A percentile compares a stretch with the other conserved stretches of the same genome.
phyloP scores from a whole-genome alignment of 2,329 filamentous ascomycete species.

The Colletotrichum shisoi region DNA sequence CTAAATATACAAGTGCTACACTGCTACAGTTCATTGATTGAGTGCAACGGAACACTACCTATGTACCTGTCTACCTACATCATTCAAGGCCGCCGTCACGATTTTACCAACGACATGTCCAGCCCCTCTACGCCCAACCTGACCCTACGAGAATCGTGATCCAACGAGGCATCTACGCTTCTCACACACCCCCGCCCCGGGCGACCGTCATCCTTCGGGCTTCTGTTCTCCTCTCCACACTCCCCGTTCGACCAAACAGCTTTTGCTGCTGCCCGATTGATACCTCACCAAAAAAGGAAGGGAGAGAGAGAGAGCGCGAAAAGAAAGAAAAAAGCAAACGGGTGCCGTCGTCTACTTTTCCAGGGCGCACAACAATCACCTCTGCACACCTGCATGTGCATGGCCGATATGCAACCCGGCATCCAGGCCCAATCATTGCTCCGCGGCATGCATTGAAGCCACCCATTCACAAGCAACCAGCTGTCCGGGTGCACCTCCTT shows the following conservation, averaged over 20 bases:
- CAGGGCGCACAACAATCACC: constrained; percentile 37
- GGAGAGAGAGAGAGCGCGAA: too few species aligned
- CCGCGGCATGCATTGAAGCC: constrained; percentile 32
- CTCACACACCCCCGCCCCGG: too few species aligned
- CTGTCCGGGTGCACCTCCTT: constrained; percentile 33
- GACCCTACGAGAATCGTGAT: constrained; percentile 9
- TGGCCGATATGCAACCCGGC: constrained; percentile 35
- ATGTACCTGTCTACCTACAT: too few species aligned
- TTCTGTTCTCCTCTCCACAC: constrained; percentile 7
- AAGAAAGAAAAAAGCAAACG: constrained; percentile 22
- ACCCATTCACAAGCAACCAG: constrained; percentile 39
- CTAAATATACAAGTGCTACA: too few species aligned
- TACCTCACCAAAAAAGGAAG: constrained; percentile 27
- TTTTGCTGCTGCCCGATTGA: constrained; percentile 40
- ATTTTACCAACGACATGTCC: not conserved
- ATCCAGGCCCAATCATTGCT: constrained; percentile 39
- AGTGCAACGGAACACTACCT: too few species aligned
- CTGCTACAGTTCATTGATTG: too few species aligned
- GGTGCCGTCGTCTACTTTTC: constrained; percentile 23
- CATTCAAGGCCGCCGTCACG: not conserved
- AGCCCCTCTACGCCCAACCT: not conserved
- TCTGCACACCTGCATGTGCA: constrained; percentile 35
- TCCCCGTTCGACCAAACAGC: constrained; percentile 27
- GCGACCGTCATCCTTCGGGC: constrained; percentile 1
- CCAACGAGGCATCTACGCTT: constrained; percentile 1